Percentiles rank a stretch among this genome's conserved stretches.
Conservation (phyloP, 163 green algal genomes). For the Scenedesmus sp. region DNA sequence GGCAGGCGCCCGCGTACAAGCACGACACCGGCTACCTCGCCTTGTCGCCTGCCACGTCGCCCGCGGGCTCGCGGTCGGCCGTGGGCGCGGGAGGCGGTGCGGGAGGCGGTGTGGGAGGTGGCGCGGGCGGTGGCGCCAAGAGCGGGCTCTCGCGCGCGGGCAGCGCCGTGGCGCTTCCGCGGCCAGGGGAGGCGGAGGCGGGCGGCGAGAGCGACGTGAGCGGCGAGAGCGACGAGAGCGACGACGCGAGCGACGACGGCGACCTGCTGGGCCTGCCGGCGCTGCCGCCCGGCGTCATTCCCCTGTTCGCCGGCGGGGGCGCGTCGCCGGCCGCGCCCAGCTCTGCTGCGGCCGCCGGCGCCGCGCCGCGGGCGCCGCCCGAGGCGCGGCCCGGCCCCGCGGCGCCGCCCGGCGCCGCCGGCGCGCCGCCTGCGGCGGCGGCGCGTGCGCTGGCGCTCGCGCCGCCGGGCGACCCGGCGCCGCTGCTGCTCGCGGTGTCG, state of each 20-base stretch:
- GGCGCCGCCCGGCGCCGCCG: too few relatives aligned
- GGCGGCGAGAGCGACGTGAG: too few relatives aligned
- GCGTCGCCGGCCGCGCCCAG: background rate
- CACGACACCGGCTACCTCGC: slow-evolving; percentile 21
- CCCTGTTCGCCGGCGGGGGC: background rate
- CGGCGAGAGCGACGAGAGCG: background rate
- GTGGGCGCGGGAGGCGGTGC: background rate
- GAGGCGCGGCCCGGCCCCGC: too few relatives aligned
- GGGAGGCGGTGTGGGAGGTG: background rate
- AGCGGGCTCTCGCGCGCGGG: background rate
- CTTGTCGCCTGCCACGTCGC: background rate
- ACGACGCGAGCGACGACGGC: background rate
- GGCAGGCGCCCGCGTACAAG: background rate
- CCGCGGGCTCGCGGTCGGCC: background rate
- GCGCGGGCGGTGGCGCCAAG: background rate
- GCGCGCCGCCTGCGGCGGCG: too few relatives aligned
- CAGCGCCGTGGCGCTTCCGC: background rate
- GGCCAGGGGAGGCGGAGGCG: too few relatives aligned
- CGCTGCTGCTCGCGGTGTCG: slow-evolving; percentile 23
- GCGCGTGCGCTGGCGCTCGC: background rate
- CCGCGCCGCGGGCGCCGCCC: too few relatives aligned
- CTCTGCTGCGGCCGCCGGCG: background rate
- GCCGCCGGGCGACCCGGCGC: background rate
- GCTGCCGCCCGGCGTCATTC: slow-evolving; percentile 8
- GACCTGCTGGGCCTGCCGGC: slow-evolving; percentile 1